Evolutionary conservation across 2,329 filamentous ascomycete species (phyloP), one percentile per base, ranked within the genome.

Genomic region (Diaporthe eres): DNA sequence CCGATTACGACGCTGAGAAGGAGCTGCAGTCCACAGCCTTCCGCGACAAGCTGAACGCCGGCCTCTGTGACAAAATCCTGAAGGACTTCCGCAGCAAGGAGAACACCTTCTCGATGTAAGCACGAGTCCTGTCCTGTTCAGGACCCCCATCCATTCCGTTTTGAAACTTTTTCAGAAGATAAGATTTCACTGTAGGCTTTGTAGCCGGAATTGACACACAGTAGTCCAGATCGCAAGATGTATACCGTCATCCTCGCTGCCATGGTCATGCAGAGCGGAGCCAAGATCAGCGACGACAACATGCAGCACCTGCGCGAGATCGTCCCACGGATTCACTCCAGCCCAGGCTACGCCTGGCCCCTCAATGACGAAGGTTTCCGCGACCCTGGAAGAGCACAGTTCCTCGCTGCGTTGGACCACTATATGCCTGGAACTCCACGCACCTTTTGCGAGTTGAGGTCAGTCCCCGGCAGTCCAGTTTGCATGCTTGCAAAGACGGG

Each of bases 71-170:
- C 42, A 34, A 49, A 57, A 60, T 77, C 7, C 61, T 77, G 47
- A 28, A 49, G 37, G 61, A 61, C 42, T 76, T 67, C 44, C 63
- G 72, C 34, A 49, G 39, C 17, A 53, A 34, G 31, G 67, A 75
- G 53, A 12, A 31, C 28, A 65, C 92, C 31, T 79, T 79, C 74
- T 71, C 51, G 5, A 39, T 79, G 37, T 39, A 39, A 39, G 37
- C 37, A 39, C 37, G 3, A 39, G 12, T 39, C 37, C 12, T 13
- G 10, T 39, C 10, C 37, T 39, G 37, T 39, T 13, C 37, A 39
- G 12, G 37, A 39, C 12, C 12, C 10, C 37, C 37, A 4, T 13
- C 37, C 37, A 12, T 39, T 39, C 10, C 12, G 12, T 39, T 5
- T 39, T 13, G 37, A 4, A 13, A 13, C 2, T 13, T 3, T 39